Base-by-base conservation (phyloP, 2,329 filamentous ascomycete genomes). In the Paraphaeosphaeria sporulosa region DNA sequence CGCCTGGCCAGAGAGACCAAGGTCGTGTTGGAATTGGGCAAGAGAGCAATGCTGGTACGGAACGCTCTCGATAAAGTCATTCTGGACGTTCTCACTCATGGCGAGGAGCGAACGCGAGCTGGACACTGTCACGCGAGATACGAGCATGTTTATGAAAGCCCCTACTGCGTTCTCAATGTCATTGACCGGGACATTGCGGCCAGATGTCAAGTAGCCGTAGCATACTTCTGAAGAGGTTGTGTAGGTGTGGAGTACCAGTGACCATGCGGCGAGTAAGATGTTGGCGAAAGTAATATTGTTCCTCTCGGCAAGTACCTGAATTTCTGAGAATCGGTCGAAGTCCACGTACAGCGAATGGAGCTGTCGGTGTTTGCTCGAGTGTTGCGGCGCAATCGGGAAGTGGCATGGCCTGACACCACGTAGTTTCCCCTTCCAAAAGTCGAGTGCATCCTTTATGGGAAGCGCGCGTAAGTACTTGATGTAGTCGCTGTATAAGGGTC, bases 121-220 rank as follows among this genome's bases (percentile, higher is more conserved):
- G 15, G 63, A 58, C 8, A 76, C 36, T 2, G 62, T 49, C 15
- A 68, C 55, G 2, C 73, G 68, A 17, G 66, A 72, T 15, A 75
- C 72, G 34, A 75, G 58, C 73, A 81, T 81, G 58, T 79, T 81
- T 59, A 82, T 79, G 57, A 81, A 79, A 4, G 80, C 73, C 0
- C 83, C 83, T 46, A 84, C 79, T 21, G 80, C 79, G 27, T 80
- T 76, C 50, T 83, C 75, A 12, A 85, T 80, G 1, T 77, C 77
- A 5, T 77, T 69, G 9, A 85, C 71, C 2, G 81, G 79, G 15
- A 80, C 74, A 64, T 85, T 82, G 10, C 76, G 74, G 10, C 76
- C 76, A 0, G 75, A 75, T 2, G 75, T 75, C 12, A 77, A 65
- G 49, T 78, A 78, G 8, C 75, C 75, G 43, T 76, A 78, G 58